Evolutionary conservation across 2,329 filamentous ascomycete species (phyloP).

Genomic region (Lecanicillium sp.): DNA sequence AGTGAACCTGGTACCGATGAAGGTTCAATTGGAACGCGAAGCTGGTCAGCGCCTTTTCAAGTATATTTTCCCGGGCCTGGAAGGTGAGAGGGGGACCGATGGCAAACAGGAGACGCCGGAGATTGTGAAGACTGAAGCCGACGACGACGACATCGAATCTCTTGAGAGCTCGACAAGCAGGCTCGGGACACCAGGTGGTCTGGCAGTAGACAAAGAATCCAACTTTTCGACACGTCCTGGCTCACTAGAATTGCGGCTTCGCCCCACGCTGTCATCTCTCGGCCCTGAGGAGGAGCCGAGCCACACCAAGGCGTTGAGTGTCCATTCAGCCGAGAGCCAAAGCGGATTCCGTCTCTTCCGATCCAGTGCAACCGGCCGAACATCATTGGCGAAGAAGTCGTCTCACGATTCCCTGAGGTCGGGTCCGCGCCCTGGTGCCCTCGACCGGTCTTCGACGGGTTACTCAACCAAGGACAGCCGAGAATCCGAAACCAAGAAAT

Average conservation of each 20-base stretch:
- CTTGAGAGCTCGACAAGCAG: constrained; percentile 33
- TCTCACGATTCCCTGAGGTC: constrained; percentile 52
- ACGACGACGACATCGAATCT: constrained; percentile 41
- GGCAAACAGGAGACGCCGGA: constrained; percentile 57
- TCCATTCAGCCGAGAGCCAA: constrained; percentile 44
- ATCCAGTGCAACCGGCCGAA: constrained; percentile 36
- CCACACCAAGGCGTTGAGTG: constrained; percentile 42
- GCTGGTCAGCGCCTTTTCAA: constrained; percentile 91
- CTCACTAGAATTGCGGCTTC: constrained; percentile 74
- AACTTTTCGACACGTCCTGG: constrained; percentile 59
- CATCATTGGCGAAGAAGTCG: constrained; percentile 44
- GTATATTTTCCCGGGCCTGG: constrained; percentile 90
- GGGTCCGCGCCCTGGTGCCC: constrained; percentile 33
- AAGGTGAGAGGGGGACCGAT: constrained; percentile 42
- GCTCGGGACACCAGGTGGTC: constrained; percentile 25
- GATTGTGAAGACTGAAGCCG: constrained; percentile 40
- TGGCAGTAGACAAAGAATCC: constrained; percentile 37
- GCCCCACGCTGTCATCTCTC: constrained; percentile 66
- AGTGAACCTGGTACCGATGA: constrained; percentile 86
- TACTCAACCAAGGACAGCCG: constrained; percentile 35
- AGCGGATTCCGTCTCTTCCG: constrained; percentile 47
- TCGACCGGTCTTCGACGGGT: constrained; percentile 43
- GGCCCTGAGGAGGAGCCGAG: constrained; percentile 33
- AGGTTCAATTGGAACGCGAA: constrained; percentile 87
- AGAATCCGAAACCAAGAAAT: constrained; percentile 40